Evolutionary conservation across 768 basidiomycete species (phyloP), one percentile per base, ranked within the genome.

Genomic region (Pluteus cervinus): DNA sequence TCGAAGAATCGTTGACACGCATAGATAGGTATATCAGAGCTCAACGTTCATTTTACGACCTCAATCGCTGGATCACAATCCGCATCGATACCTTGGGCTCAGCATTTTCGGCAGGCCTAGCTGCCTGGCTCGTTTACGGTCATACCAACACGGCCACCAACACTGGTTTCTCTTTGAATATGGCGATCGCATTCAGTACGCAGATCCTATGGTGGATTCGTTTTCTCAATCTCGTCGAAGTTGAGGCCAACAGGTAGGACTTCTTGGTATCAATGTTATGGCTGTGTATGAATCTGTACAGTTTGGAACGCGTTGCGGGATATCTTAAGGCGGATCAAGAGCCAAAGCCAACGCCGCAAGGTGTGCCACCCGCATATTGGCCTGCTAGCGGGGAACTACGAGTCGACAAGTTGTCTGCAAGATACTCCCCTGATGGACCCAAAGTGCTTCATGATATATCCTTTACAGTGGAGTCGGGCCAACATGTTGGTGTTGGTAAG

Each of bases 221-320:
- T 38, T 42, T 61, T 4, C 52, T 63, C 32, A 74, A 73, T 40
- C 56, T 62, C 7, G 61, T 72, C 14, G 69, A 73, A 47, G 61
- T 75, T 4, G 55, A 65, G n/a, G n/a, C n/a, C n/a, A n/a, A n/a
- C n/a, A 58, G 54, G 56, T 52, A 12, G 9, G 29, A n/a, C 24
- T 37, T 6, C 7, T 35, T 28, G 11, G 25, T 6, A 20, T 12
- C 8, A 37, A 28, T 8, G 15, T 14, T 6, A 12, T 24, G 14
- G n/a, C 25, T 14, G 8, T 11, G 12, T 26, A 29, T 37, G 10
- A 23, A 37, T 28, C 34, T 22, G n/a, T n/a, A n/a, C n/a, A 69
- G 70, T 45, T 50, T 69, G 20, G 88, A 92, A 51, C 81, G 89
- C 41, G 79, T 90, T 1, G 72, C 82, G 38, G 81, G 55, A 1